These are phyloP conservation scores for Eudorina sp. DNA, from an alignment of 139 green algal genomes.

Conservation along the genomic window DNA sequence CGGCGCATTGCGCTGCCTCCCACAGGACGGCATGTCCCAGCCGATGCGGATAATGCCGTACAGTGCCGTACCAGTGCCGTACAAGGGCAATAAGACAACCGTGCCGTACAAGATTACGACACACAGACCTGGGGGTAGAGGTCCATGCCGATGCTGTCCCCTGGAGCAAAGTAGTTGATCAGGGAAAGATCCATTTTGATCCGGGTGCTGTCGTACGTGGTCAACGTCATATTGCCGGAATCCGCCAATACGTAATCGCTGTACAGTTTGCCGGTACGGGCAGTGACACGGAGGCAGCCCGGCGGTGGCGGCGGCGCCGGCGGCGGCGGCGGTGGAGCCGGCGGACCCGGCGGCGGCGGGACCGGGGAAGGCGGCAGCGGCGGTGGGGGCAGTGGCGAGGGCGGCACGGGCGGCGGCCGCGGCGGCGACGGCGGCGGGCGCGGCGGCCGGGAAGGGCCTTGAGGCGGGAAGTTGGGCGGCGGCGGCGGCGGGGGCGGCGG, in stretches of 20 bases:
- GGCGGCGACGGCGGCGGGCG: not conserved
- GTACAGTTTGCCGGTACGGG: slow-evolving; percentile 6
- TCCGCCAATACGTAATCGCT: not conserved
- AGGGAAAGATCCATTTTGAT: not conserved
- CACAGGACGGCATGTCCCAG: too few species aligned
- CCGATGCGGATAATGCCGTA: too few species aligned
- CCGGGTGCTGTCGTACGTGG: not conserved
- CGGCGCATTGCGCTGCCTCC: too few species aligned
- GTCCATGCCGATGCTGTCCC: not conserved
- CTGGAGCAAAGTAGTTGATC: not conserved
- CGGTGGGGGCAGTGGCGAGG: too few species aligned
- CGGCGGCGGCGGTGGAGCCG: not conserved
- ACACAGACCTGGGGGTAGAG: not conserved
- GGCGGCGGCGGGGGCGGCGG: slow-evolving; percentile 13
- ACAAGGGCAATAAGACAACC: too few species aligned
- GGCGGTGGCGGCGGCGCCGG: not conserved
- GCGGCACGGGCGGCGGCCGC: not conserved
- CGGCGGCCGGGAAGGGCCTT: not conserved
- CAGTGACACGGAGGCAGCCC: slow-evolving; percentile 27
- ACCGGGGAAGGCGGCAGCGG: not conserved
- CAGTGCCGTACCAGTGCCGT: too few species aligned
- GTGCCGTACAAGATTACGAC: too few species aligned
- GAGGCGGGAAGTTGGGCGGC: slow-evolving; percentile 9
- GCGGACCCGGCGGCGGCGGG: not conserved
- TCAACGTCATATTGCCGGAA: not conserved